Percentiles rank a stretch among this genome's conserved stretches.
phyloP scores from a whole-genome alignment of 352 stramenopile genomes.

The Phytopythium ostracodes region DNA sequence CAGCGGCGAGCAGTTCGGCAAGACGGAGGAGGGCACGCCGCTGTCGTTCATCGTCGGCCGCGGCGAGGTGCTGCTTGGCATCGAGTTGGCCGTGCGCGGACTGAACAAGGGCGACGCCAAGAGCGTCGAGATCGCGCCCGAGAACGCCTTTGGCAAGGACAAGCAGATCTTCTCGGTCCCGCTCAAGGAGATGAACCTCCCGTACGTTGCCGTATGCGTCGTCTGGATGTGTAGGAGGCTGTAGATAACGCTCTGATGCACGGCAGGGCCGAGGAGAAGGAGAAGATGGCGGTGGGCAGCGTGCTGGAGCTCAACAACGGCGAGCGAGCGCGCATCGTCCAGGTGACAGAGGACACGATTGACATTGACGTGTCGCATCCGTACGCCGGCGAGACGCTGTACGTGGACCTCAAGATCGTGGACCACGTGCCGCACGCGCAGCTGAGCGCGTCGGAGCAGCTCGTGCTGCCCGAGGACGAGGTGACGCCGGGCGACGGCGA shows the following conservation, averaged over 20 bases:
- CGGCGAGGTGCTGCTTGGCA: constrained; percentile 60
- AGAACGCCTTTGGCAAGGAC: constrained; percentile 58
- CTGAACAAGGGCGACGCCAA: constrained; percentile 63
- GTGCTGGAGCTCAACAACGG: constrained; percentile 57
- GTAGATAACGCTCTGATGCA: not conserved
- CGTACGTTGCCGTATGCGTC: constrained; percentile 14
- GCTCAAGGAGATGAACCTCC: constrained; percentile 68
- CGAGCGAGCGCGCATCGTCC: constrained; percentile 59
- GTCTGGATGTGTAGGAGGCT: not conserved
- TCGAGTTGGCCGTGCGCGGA: constrained; percentile 68
- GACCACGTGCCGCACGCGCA: constrained; percentile 47
- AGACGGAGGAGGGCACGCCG: constrained; percentile 41
- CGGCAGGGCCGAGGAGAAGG: constrained; percentile 46
- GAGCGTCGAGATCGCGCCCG: constrained; percentile 54
- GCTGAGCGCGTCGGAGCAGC: constrained; percentile 44
- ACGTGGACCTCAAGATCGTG: constrained; percentile 64
- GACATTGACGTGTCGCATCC: constrained; percentile 74
- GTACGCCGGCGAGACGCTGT: constrained; percentile 77
- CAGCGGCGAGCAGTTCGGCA: constrained; percentile 52
- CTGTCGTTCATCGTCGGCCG: constrained; percentile 72
- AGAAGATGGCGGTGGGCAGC: constrained; percentile 58
- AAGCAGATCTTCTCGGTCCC: constrained; percentile 65
- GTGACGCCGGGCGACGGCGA: constrained; percentile 55
- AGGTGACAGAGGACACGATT: constrained; percentile 61
- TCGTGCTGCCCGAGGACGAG: constrained; percentile 64